A percentile compares a stretch with the other conserved stretches of the same genome.
These are phyloP conservation scores for Cicer pinnatifidum DNA, from an alignment of 306 rosid genomes.

Conservation along the genomic window DNA sequence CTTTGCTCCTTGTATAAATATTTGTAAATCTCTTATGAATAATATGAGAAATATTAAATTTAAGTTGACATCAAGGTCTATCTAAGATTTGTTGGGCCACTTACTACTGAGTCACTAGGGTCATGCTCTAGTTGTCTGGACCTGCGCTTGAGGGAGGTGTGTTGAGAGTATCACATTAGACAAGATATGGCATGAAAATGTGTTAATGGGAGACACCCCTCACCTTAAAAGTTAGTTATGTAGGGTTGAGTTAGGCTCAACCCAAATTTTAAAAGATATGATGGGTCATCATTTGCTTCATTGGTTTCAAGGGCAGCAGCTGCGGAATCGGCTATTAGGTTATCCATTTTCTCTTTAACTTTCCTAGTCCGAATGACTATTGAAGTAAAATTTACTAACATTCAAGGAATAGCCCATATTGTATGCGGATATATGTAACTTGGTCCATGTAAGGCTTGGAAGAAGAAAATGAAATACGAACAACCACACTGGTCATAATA, in stretches of 20 bases:
- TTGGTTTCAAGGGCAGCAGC: not conserved
- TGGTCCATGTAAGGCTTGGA: too few relatives aligned
- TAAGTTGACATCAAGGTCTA: not conserved
- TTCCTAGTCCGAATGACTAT: too few relatives aligned
- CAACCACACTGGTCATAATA: too few relatives aligned
- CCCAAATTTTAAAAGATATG: not conserved
- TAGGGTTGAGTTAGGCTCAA: not conserved
- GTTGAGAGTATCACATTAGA: not conserved
- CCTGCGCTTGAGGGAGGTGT: not conserved
- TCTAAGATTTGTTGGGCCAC: not conserved
- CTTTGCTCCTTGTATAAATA: not conserved
- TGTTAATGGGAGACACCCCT: not conserved
- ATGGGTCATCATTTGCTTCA: not conserved
- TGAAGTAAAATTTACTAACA: not conserved
- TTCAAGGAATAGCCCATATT: not conserved
- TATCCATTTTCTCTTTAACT: not conserved
- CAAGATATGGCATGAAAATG: not conserved
- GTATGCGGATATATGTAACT: not conserved
- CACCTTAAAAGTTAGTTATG: not conserved
- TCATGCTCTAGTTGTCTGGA: not conserved
- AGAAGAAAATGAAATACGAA: too few relatives aligned
- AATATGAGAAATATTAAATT: not conserved
- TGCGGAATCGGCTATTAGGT: not conserved
- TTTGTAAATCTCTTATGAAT: not conserved
- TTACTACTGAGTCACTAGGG: not conserved